Evolutionary conservation across 164 flowering plant species (phyloP).

Genomic region (Dillenia turbinata): DNA sequence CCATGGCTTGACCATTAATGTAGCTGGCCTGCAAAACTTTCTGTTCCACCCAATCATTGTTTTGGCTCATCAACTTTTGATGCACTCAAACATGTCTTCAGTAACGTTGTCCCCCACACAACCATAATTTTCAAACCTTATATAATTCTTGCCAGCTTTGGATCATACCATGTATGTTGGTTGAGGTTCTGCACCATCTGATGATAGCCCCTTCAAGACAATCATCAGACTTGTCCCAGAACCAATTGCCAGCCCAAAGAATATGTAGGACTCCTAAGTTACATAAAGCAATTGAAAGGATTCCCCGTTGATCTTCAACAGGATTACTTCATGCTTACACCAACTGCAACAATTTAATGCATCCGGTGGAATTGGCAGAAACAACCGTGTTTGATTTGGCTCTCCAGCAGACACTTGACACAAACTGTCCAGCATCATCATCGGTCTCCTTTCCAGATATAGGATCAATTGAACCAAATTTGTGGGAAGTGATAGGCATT

Average conservation of each 20-base stretch:
- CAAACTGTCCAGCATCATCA: constrained; percentile 84
- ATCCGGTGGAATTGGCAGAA: constrained; percentile 89
- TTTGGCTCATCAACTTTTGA: no score
- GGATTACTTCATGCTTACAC: constrained; percentile 29
- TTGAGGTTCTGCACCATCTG: not conserved
- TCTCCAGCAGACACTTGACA: constrained; percentile 95
- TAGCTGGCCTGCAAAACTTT: no score
- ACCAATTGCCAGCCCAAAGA: not conserved
- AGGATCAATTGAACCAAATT: constrained; percentile 88
- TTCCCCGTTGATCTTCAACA: not conserved
- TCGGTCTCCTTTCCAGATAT: constrained; percentile 80
- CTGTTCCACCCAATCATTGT: no score
- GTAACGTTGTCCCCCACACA: no score
- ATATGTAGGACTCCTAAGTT: not conserved
- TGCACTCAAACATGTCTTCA: no score
- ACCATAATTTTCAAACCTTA: no score
- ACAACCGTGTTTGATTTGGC: constrained; percentile 71
- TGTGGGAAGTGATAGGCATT: constrained; percentile 86
- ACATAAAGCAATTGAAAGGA: not conserved
- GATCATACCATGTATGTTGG: not conserved
- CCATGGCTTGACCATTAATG: no score
- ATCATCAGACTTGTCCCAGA: not conserved
- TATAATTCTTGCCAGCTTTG: not conserved
- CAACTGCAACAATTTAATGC: constrained; percentile 78
- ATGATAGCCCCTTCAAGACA: not conserved